Evolutionary conservation across 108 stramenopile species (phyloP).

Genomic region (Aureococcus anophagefferens): DNA sequence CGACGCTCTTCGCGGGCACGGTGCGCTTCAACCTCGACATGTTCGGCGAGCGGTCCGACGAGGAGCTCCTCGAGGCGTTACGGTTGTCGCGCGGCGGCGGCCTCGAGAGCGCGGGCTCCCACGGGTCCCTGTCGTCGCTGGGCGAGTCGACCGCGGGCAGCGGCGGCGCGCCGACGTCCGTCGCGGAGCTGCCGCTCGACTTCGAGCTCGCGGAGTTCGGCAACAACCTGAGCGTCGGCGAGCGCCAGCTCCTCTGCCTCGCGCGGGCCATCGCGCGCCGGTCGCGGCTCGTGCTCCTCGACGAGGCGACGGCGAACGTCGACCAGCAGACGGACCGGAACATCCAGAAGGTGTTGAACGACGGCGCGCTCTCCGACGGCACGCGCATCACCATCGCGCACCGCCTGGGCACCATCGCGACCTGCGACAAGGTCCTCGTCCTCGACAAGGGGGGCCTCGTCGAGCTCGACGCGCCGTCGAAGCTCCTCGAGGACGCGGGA

Average conservation of each 20-base stretch:
- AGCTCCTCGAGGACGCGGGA: conserved; percentile 10
- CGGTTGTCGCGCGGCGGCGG: conserved; percentile 1
- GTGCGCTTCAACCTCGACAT: conserved; percentile 50
- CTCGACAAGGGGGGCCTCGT: conserved; percentile 22
- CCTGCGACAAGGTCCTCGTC: conserved; percentile 27
- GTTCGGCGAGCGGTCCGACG: conserved; percentile 16
- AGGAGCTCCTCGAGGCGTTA: conserved; percentile 23
- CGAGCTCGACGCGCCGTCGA: conserved; percentile 27
- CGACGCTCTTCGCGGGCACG: conserved; percentile 45
- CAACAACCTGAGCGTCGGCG: conserved; percentile 76
- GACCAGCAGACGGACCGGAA: conserved; percentile 69
- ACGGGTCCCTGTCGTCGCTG: conserved; percentile 13
- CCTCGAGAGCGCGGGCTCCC: background rate
- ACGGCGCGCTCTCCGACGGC: conserved; percentile 10
- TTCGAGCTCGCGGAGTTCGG: conserved; percentile 77
- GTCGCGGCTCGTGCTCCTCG: conserved; percentile 68
- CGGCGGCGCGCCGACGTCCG: background rate
- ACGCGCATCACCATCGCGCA: conserved; percentile 34
- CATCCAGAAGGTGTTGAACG: conserved; percentile 45
- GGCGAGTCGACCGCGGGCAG: conserved; percentile 12
- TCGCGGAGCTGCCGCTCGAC: conserved; percentile 26
- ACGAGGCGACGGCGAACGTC: conserved; percentile 83
- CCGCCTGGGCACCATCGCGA: conserved; percentile 36
- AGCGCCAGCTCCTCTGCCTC: conserved; percentile 85
- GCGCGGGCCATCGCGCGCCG: conserved; percentile 75